A percentile compares a stretch with the other conserved stretches of the same genome.
Evolutionary conservation across 257 asterid genomes (phyloP).

Genomic region (Gentiana straminea): DNA sequence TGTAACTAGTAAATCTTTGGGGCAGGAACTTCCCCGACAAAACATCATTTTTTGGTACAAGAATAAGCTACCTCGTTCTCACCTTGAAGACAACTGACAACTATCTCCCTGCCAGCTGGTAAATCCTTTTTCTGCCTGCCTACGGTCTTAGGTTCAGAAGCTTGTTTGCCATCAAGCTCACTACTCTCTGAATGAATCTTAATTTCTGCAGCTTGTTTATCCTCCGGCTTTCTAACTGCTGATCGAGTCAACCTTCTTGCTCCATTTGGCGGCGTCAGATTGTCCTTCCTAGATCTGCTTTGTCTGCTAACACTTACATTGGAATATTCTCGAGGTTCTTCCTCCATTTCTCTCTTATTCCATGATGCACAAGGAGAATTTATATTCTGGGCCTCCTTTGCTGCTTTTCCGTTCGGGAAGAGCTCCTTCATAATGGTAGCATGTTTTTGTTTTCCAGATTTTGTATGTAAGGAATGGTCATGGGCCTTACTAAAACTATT

Average conservation of each 20-base stretch:
- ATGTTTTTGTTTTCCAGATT: conserved; percentile 16
- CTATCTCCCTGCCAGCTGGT: conserved; percentile 9
- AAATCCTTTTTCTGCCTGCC: conserved; percentile 5
- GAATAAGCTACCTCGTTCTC: conserved; percentile 6
- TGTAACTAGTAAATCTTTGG: neutral
- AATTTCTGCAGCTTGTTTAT: conserved; percentile 8
- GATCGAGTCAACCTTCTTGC: conserved; percentile 33
- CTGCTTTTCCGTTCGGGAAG: conserved; percentile 23
- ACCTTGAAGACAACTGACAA: conserved; percentile 8
- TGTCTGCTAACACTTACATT: neutral
- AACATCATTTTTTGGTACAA: conserved; percentile 4
- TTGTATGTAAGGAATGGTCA: conserved; percentile 9
- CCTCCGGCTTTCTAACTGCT: conserved; percentile 12
- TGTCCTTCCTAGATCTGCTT: conserved; percentile 4
- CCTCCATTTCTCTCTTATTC: neutral
- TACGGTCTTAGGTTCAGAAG: conserved; percentile 7
- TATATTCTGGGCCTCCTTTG: conserved; percentile 13
- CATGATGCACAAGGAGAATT: conserved; percentile 10
- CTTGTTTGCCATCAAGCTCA: conserved; percentile 3
- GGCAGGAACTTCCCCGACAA: neutral
- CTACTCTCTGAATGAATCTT: conserved; percentile 22
- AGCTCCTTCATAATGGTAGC: conserved; percentile 19
- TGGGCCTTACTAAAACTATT: conserved; percentile 10
- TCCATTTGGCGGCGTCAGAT: neutral
- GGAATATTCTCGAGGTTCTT: neutral